Evolutionary conservation across 257 asterid genomes (phyloP), one percentile per base, ranked within the genome.

Genomic region (Anisodus tanguticus): DNA sequence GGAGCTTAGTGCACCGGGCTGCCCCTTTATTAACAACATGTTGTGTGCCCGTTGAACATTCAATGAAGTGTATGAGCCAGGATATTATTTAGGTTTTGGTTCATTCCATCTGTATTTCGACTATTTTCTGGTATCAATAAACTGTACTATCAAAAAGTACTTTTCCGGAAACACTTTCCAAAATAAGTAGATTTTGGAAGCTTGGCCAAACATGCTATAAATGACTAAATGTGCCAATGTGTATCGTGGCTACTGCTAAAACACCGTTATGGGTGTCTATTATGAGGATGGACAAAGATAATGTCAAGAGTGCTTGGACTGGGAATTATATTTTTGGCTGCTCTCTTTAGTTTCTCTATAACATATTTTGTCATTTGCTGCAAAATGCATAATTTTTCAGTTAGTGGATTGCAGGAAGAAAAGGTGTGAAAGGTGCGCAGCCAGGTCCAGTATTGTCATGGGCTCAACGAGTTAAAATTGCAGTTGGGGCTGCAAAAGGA

Each of bases 361-460:
- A 22, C n/a, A 47, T 70, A 3, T 72, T 54, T 41, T 17, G 72
- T 31, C 41, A 54, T 63, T 11, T 51, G 79, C 74, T 9, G 67
- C 37, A 19, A 53, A 66, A 64, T 82, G 57, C 37, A 66, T 64
- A 26, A 57, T 10, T 51, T 68, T 39, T 54, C 17, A 13, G 55
- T 41, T 53, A 58, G 4, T 51, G 59, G 80, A 8, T 84, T 82
- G 55, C 86, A 94, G 97, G 98, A 88, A 85, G 97, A 81, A 94
- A 94, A 91, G 98, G 98, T 57, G 98, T 94, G 74, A 94, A 94
- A 90, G 98, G 98, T 86, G 98, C 98, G 37, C 98, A 92, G 84
- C 97, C 98, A 77, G 98, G 98, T 72, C 98, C 98, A 54, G 91
- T 94, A 83, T 94, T 94, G 84, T 91, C 97, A 83, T 94, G 98